Evolutionary conservation across 2,329 filamentous ascomycete species (phyloP).

Genomic region (Trichoderma guizhouense): DNA sequence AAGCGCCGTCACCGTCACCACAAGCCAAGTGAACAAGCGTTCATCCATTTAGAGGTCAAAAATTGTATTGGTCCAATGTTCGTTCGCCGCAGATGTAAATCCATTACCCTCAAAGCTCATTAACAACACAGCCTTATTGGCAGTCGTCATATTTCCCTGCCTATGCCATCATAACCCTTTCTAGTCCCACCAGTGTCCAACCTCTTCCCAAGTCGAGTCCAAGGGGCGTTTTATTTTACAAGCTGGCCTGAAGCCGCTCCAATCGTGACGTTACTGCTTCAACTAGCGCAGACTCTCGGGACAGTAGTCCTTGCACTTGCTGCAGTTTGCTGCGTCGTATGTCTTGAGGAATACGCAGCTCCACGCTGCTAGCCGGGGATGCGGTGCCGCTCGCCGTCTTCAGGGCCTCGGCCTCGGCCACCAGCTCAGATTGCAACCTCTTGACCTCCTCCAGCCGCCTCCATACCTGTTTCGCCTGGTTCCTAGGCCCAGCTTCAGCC

Average conservation of each 20-base stretch:
- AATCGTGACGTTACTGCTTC: conserved; percentile 63
- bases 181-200: not conserved
- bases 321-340: conserved; percentile 61
- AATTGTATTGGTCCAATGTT: not conserved
- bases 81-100: conserved; percentile 1
- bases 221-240: conserved; percentile 21
- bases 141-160: not conserved
- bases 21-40: not conserved
- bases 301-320: conserved; percentile 61
- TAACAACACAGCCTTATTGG: not conserved
- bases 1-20: not conserved
- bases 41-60: not conserved
- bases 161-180: not conserved
- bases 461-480: conserved; percentile 48
- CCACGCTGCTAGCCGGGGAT: conserved; percentile 32
- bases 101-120: conserved; percentile 7
- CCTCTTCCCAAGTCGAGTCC: not conserved
- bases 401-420: conserved; percentile 48
- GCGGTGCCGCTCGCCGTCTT: conserved; percentile 28
- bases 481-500: conserved; percentile 31
- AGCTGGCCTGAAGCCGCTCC: conserved; percentile 49
- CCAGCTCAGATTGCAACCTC: conserved; percentile 50
- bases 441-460: conserved; percentile 57
- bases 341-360: conserved; percentile 55
- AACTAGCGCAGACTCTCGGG: conserved; percentile 64